Evolutionary conservation across 139 green algal genomes (phyloP).

Genomic region (Coccomyxa sp.): DNA sequence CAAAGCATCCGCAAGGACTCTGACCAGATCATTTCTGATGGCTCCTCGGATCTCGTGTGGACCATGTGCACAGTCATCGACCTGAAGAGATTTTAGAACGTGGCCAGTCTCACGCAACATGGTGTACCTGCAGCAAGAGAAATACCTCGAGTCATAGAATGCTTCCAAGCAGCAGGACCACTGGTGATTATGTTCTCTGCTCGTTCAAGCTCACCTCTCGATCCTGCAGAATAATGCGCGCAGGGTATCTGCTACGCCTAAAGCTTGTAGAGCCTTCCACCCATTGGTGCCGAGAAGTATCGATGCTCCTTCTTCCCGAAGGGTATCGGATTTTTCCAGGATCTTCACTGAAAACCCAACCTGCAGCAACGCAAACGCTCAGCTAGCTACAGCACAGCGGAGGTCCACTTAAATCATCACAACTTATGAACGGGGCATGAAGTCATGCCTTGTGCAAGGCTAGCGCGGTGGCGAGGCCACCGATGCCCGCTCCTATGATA

Average conservation of each 20-base stretch:
- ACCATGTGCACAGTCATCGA: neutral
- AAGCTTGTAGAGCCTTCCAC: neutral
- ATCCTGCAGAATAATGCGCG: neutral
- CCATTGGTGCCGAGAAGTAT: neutral
- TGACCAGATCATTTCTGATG: neutral
- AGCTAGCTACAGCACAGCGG: neutral
- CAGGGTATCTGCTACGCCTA: neutral
- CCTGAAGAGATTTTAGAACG: neutral
- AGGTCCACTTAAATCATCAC: neutral
- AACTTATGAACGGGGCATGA: neutral
- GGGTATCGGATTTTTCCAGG: neutral
- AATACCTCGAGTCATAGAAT: neutral
- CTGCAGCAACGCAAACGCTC: neutral
- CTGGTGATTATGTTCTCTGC: neutral
- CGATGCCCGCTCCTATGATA: neutral
- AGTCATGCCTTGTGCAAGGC: neutral
- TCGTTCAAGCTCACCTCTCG: neutral
- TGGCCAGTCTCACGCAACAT: neutral
- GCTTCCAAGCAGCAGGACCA: neutral
- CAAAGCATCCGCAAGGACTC: neutral
- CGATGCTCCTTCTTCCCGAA: neutral
- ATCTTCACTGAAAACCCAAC: neutral
- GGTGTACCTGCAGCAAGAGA: neutral
- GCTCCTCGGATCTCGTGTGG: neutral
- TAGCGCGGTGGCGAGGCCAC: neutral